These are phyloP conservation scores for Blastocystis sp. DNA, from an alignment of 352 stramenopile species.

Conservation along the genomic window DNA sequence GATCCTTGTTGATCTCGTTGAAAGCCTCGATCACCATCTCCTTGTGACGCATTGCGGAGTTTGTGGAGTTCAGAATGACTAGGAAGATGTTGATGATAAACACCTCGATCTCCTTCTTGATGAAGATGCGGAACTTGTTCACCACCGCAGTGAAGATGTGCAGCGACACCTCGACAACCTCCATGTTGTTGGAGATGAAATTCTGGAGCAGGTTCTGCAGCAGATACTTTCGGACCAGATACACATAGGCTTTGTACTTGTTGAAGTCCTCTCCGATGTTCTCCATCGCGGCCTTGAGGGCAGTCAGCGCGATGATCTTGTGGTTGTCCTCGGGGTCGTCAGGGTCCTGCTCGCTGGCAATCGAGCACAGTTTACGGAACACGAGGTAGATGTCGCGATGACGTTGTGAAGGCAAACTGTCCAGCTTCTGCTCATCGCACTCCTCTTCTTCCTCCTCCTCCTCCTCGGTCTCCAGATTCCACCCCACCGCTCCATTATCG, in stretches of 20 bases:
- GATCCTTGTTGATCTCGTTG: conserved; percentile 86
- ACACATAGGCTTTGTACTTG: conserved; percentile 87
- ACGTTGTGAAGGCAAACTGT: conserved; percentile 81
- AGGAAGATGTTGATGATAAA: conserved; percentile 98
- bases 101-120: conserved; percentile 95
- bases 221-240: conserved; percentile 90
- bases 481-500: neutral
- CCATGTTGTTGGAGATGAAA: conserved; percentile 89
- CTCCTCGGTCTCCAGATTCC: conserved; percentile 54
- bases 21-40: conserved; percentile 82
- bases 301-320: conserved; percentile 91
- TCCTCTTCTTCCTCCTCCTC: conserved; percentile 55
- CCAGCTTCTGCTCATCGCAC: conserved; percentile 58
- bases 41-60: conserved; percentile 88
- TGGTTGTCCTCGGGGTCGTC: conserved; percentile 77
- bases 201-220: conserved; percentile 95
- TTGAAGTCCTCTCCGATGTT: conserved; percentile 87
- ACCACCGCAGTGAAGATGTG: conserved; percentile 95
- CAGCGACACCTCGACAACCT: conserved; percentile 89
- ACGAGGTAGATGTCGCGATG: conserved; percentile 96
- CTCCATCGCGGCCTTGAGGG: conserved; percentile 92
- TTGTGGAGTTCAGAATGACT: conserved; percentile 88
- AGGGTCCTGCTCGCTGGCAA: conserved; percentile 79
- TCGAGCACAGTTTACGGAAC: conserved; percentile 92
- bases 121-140: conserved; percentile 75